These are phyloP conservation scores for Aspergillus sp. DNA, from an alignment of 2,329 filamentous ascomycete species.

Conservation along the genomic window DNA sequence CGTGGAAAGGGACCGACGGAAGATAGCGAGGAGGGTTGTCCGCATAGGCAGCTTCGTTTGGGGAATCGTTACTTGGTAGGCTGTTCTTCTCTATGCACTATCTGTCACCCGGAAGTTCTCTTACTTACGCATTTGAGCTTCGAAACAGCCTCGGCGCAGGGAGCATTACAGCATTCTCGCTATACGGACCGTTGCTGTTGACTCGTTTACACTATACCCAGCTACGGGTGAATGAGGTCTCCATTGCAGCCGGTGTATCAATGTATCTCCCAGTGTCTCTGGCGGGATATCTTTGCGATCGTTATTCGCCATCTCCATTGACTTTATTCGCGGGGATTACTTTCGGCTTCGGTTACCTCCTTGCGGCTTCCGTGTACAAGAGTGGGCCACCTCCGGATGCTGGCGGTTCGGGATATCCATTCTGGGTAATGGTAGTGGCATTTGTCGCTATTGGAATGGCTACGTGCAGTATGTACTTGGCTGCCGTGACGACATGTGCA, in stretches of 20 bases:
- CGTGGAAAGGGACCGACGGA: constrained; percentile 56
- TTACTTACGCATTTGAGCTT: neutral
- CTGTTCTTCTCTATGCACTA: neutral
- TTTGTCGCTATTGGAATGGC: constrained; percentile 81
- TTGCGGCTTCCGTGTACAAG: constrained; percentile 77
- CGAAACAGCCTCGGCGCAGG: constrained; percentile 70
- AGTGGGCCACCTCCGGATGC: constrained; percentile 55
- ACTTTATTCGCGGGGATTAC: constrained; percentile 70
- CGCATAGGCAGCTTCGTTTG: constrained; percentile 59
- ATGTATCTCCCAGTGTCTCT: constrained; percentile 91
- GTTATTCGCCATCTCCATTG: constrained; percentile 75
- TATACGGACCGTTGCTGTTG: constrained; percentile 91
- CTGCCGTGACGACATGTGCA: constrained; percentile 88
- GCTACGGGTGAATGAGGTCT: constrained; percentile 85
- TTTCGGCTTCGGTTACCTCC: constrained; percentile 78
- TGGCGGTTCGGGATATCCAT: constrained; percentile 64
- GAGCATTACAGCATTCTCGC: constrained; percentile 87
- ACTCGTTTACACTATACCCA: constrained; percentile 84
- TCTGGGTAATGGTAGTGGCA: constrained; percentile 78
- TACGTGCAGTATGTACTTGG: constrained; percentile 86
- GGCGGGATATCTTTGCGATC: constrained; percentile 89
- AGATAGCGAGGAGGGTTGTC: constrained; percentile 53
- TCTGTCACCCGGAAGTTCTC: too few relatives aligned
- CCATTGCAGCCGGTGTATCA: constrained; percentile 80
- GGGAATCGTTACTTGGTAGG: constrained; percentile 60